Conservation (phyloP, 1,284 basidiomycete species). For the Earliella scabrosa region DNA sequence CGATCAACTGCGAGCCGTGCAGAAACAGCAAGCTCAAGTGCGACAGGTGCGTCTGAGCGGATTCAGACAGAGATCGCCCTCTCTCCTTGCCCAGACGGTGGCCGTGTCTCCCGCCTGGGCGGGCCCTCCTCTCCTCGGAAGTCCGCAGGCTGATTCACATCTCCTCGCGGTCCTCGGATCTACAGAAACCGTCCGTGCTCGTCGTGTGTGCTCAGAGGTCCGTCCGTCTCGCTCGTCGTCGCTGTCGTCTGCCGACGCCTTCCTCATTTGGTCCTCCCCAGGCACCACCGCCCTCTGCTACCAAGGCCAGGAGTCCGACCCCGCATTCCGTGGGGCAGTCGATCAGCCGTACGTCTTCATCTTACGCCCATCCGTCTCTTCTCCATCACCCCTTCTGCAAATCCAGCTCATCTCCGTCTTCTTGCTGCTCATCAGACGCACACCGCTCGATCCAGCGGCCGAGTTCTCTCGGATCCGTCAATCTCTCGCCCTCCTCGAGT, state of each 20-base stretch:
- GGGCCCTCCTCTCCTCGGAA: constrained; percentile 16
- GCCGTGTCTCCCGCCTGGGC: neutral
- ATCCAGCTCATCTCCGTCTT: constrained; percentile 20
- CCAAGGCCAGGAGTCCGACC: constrained; percentile 45
- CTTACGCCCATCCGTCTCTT: constrained; percentile 7
- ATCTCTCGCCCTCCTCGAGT: constrained; percentile 72
- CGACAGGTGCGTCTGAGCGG: constrained; percentile 58
- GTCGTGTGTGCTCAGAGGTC: constrained; percentile 78
- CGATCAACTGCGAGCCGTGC: constrained; percentile 85
- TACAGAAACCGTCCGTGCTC: constrained; percentile 80
- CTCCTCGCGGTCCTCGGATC: constrained; percentile 30
- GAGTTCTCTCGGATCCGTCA: constrained; percentile 77
- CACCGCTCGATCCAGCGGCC: constrained; percentile 68
- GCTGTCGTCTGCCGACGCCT: neutral
- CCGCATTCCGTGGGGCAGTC: constrained; percentile 48
- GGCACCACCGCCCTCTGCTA: constrained; percentile 79
- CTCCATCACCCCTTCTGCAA: constrained; percentile 10
- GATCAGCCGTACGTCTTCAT: constrained; percentile 43
- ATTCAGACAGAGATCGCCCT: constrained; percentile 1
- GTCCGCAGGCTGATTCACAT: constrained; percentile 22
- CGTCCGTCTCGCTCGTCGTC: constrained; percentile 13
- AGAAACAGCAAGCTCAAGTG: constrained; percentile 85
- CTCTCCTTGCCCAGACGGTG: constrained; percentile 1
- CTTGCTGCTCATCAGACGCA: constrained; percentile 36
- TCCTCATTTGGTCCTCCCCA: constrained; percentile 31